Base-by-base conservation (phyloP, 169 alveolate species). In the Condylostoma magnum region DNA sequence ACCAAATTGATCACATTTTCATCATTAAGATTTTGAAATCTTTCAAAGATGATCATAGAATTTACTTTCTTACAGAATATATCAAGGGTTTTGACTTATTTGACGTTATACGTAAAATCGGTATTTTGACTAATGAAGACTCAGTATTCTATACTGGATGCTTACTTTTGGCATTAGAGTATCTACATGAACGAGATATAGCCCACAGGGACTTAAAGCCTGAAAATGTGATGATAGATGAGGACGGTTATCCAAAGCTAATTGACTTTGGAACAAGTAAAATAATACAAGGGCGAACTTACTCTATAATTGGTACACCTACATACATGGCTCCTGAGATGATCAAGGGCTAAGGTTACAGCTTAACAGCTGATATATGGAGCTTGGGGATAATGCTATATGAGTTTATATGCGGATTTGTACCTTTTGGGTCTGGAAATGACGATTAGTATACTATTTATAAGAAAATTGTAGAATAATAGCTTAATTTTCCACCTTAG, bases 1-100 rank as follows among this genome's bases (percentile, higher is more conserved):
- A 97, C 20, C 96, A 94, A 66, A 93, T 95, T 74, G 99, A 96
- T 69, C 99, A 96, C 79, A 97, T 98, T 25, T 94, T 96, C 70
- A 96, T 96, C 60, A 72, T 96, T 1, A 88, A 93, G 44, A 76
- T 96, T 22, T 95, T 95, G 31, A 87, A 95, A 76, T 94, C 99
- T 20, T 94, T 94, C 71, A 90, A 93, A 52, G 99, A 96, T 66
- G 52, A 73, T 18, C 92, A 91, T 30, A 84, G 87, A 48, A 80
- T 96, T 36, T 96, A 96, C 68, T 87, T 87, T 52, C 69, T 83
- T 27, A 77, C 74, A 18, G 91, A 87, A 77, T 87, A 77, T 58
- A 83, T 87, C 36, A 33, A 72, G 43, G 94, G 94, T 43, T 69
- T 76, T 74, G 85, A 82, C 34, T 68, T 87, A 1, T 78, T 74